A percentile compares a stretch with the other conserved stretches of the same genome.
Evolutionary conservation across 1,284 basidiomycete species (phyloP).

Genomic region (Schizopora paradoxa): DNA sequence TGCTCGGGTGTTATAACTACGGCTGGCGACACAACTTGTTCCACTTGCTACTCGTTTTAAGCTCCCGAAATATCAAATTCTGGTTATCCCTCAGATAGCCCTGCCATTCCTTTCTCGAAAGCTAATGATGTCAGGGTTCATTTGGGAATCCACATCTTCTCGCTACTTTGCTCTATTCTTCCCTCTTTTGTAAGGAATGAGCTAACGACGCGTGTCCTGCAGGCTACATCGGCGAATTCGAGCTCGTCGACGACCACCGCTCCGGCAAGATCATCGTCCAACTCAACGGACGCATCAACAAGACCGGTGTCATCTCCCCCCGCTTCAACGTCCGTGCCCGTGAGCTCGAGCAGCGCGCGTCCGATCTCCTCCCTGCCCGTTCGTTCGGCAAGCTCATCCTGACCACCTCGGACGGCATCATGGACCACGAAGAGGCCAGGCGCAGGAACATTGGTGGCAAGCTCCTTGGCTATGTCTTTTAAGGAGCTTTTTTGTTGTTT

Average conservation of each 20-base stretch:
- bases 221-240: conserved; percentile 99
- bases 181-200: neutral
- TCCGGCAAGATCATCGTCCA: conserved; percentile 98
- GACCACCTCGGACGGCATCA: conserved; percentile 97
- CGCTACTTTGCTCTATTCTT: neutral
- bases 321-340: conserved; percentile 95
- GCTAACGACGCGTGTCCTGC: conserved; percentile 4
- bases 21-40: conserved; percentile 48
- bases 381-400: conserved; percentile 96
- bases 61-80: conserved; percentile 53
- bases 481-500: no score
- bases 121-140: conserved; percentile 41
- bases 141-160: conserved; percentile 46
- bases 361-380: conserved; percentile 89
- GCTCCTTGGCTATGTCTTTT: conserved; percentile 82
- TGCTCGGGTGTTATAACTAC: conserved; percentile 67
- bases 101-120: conserved; percentile 31
- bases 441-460: conserved; percentile 97
- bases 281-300: conserved; percentile 98
- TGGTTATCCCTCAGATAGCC: conserved; percentile 39
- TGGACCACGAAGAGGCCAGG: conserved; percentile 99
- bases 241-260: conserved; percentile 99
- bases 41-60: conserved; percentile 68
- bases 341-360: conserved; percentile 94
- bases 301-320: conserved; percentile 97